phyloP scores from a whole-genome alignment of 805 yeast genomes.

The Starmerella bacillaris region DNA sequence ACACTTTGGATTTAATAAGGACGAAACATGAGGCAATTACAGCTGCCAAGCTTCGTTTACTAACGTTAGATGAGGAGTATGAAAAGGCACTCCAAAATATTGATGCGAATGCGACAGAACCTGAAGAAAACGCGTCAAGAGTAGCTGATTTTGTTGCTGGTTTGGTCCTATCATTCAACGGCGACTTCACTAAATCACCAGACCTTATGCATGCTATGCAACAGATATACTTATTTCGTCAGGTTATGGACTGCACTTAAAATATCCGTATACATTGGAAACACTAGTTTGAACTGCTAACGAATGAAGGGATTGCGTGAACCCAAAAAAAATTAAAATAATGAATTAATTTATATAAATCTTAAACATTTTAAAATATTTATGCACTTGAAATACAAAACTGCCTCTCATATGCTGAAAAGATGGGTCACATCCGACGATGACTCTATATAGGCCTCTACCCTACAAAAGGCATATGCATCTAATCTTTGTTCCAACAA shows the following conservation, averaged over 20 bases:
- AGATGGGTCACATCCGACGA: too few species aligned
- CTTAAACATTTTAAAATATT: too few species aligned
- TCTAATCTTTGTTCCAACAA: too few species aligned
- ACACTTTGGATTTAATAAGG: conserved; percentile 5
- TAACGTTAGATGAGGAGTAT: conserved; percentile 7
- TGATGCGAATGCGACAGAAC: not conserved
- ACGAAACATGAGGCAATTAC: conserved; percentile 3
- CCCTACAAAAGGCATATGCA: too few species aligned
- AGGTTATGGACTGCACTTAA: not conserved
- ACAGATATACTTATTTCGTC: conserved; percentile 8
- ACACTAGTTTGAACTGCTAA: too few species aligned
- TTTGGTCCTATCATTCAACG: conserved; percentile 6
- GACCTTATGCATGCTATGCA: conserved; percentile 10
- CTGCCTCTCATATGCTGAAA: too few species aligned
- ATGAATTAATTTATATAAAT: too few species aligned
- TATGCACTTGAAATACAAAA: too few species aligned
- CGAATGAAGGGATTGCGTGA: too few species aligned
- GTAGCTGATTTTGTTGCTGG: conserved; percentile 11
- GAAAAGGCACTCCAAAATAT: conserved; percentile 1
- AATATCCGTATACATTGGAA: too few species aligned
- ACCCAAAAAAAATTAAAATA: too few species aligned
- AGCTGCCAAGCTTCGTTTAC: conserved; percentile 1
- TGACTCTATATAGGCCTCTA: too few species aligned
- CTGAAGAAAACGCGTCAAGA: conserved; percentile 4
- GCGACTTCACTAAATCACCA: conserved; percentile 7